Evolutionary conservation across 805 yeast species (phyloP).

Genomic region (Saccharomycopsis schoenii): DNA sequence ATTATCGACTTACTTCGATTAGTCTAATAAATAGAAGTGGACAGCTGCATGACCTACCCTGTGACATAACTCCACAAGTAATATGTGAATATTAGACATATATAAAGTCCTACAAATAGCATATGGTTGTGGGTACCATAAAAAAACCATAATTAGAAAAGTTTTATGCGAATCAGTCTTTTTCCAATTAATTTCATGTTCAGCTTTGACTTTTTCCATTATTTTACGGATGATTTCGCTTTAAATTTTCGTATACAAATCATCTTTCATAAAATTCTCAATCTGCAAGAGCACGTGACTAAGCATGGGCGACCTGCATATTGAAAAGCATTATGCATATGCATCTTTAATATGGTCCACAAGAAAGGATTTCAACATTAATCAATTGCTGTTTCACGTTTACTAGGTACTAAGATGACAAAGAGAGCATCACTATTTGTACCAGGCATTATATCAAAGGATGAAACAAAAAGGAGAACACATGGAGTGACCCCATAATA

Average conservation of each 20-base stretch:
- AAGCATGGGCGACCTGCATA: not conserved
- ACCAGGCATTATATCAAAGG: not conserved
- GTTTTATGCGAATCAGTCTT: no score
- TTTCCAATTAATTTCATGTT: not conserved
- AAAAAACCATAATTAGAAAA: no score
- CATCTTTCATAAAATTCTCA: not conserved
- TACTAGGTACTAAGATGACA: not conserved
- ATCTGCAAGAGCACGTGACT: not conserved
- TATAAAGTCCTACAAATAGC: no score
- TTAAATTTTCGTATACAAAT: not conserved
- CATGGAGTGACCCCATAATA: not conserved
- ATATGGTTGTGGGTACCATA: no score
- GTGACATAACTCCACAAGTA: no score
- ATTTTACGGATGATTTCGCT: no score
- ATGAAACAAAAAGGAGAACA: not conserved
- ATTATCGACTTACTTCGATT: no score
- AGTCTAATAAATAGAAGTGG: no score
- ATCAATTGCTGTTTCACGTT: not conserved
- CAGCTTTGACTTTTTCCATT: not conserved
- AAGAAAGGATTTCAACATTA: not conserved
- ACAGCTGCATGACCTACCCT: no score
- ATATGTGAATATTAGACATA: no score
- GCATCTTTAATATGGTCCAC: not conserved
- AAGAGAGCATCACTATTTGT: no score
- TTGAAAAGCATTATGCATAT: not conserved